Conservation (phyloP, 495 filamentous ascomycete species). For the Chaetomidium leptoderma region DNA sequence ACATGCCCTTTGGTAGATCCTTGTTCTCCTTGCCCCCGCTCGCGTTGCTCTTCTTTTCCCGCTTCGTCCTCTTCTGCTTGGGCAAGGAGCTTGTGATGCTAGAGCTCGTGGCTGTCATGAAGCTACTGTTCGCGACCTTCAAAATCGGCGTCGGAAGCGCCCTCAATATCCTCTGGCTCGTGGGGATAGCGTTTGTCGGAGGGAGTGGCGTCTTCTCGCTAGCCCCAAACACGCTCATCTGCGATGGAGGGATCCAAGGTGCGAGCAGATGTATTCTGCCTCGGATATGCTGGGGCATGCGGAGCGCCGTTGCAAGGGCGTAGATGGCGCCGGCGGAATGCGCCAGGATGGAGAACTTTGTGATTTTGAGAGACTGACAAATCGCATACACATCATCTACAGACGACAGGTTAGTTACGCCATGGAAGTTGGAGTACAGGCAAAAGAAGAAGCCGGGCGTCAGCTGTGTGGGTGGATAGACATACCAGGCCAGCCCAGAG, state of each 20-base stretch:
- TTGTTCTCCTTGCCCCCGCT: conserved; percentile 20
- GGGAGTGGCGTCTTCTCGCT: conserved; percentile 59
- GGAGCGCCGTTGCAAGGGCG: conserved; percentile 88
- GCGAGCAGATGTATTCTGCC: conserved; percentile 93
- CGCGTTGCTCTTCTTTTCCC: conserved; percentile 48
- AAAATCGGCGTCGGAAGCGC: conserved; percentile 87
- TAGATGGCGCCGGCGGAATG: conserved; percentile 98
- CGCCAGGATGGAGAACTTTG: conserved; percentile 95
- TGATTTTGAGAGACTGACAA: conserved; percentile 87
- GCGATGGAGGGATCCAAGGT: conserved; percentile 98
- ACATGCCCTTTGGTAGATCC: conserved; percentile 36
- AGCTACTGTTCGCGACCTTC: conserved; percentile 89
- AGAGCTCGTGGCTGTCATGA: conserved; percentile 87
- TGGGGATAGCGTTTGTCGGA: conserved; percentile 79
- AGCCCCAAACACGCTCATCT: conserved; percentile 79
- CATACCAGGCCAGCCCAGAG: conserved; percentile 91
- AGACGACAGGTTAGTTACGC: conserved; percentile 14
- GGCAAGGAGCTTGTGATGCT: conserved; percentile 79
- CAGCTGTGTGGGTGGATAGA: no score
- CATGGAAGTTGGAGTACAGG: not conserved
- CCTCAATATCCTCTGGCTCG: conserved; percentile 84
- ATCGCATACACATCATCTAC: conserved; percentile 92
- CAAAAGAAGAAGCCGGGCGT: no score
- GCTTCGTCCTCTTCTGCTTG: conserved; percentile 52
- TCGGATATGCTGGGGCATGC: conserved; percentile 93